Evolutionary conservation across 2,329 filamentous ascomycete genomes (phyloP), one percentile per base, ranked within the genome.

Genomic region (Aspergillus sp.): DNA sequence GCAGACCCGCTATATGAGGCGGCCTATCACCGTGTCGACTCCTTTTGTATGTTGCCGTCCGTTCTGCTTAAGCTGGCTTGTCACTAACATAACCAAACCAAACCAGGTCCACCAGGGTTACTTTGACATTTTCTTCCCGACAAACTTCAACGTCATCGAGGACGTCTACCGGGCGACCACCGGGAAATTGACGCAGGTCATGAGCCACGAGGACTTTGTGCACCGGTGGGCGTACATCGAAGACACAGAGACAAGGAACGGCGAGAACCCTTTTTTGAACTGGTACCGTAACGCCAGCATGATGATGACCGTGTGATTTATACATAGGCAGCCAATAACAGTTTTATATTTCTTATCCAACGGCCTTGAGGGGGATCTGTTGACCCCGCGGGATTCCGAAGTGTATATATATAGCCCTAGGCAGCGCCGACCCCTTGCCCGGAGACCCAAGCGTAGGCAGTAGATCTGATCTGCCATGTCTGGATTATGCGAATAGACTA

Each of bases 91-190:
- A 47, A 27, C 42, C 35, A 35, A 13, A 19, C 29, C 4, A 14
- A 16, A 8, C 8, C 42, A 93, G 85, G 85, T 95, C 29, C 88
- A 96, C 58, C 93, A 98, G 66, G 93, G 91, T 28, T 96, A 94
- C 63, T 98, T 98, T 55, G 93, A 98, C 57, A 95, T 98, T 49
- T 79, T 98, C 55, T 98, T 98, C 65, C 91, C 91, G 0, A 98
- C 91, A 8, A 82, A 98, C 61, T 98, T 98, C 56, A 71, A 75
- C 41, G 80, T 93, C 45, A 81, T 91, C 61, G 86, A 96, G 61
- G 79, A 86, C 49, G 78, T 96, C 47, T 98, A 98, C 64, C 80
- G 85, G 35, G 86, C 86, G 40, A 78, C 96, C 48, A 98, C 91
- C 0, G 89, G 89, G 19, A 91, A 93, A 56, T 68, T 96, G 48